A percentile compares a stretch with the other conserved stretches of the same genome.
Evolutionary conservation across 129 eudicot genomes (phyloP).

Genomic region (Chrysanthemum lavandulifolium): DNA sequence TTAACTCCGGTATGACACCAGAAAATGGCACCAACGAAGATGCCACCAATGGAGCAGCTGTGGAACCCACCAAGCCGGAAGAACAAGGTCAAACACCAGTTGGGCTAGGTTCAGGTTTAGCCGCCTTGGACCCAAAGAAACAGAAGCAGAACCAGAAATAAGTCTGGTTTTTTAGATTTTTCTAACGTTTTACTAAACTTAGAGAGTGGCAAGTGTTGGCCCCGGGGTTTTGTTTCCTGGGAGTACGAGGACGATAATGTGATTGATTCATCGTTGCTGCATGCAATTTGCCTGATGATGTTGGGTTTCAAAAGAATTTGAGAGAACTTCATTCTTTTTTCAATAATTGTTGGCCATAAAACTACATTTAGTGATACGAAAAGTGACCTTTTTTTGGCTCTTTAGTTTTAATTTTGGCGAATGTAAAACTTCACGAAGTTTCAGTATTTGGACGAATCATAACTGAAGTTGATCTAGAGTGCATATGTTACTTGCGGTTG

Average conservation of each 20-base stretch:
- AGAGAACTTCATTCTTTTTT: constrained; percentile 30
- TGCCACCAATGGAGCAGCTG: constrained; percentile 32
- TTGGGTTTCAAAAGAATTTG: constrained; percentile 18
- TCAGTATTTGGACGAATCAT: constrained; percentile 10
- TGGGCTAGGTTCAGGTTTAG: constrained; percentile 76
- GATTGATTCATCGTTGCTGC: constrained; percentile 13
- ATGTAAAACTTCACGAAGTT: constrained; percentile 34
- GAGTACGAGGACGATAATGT: constrained; percentile 12
- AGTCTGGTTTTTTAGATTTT: not conserved
- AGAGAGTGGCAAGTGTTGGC: not conserved
- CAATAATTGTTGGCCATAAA: constrained; percentile 34
- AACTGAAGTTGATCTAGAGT: not conserved
- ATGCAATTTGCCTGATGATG: constrained; percentile 11
- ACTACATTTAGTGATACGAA: constrained; percentile 15
- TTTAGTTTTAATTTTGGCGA: constrained; percentile 30
- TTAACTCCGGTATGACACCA: constrained; percentile 54
- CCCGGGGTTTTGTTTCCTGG: constrained; percentile 11
- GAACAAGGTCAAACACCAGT: constrained; percentile 56
- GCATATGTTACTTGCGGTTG: not conserved
- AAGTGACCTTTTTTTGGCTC: constrained; percentile 13
- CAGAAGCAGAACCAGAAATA: constrained; percentile 45
- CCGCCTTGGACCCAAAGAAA: constrained; percentile 69
- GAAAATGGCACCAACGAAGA: constrained; percentile 39
- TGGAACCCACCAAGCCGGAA: constrained; percentile 27
- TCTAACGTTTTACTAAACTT: constrained; percentile 31